Percentiles rank a stretch among this genome's conserved stretches.
Evolutionary conservation across 116 monocot species (phyloP).

Genomic region (Iris pallida): DNA sequence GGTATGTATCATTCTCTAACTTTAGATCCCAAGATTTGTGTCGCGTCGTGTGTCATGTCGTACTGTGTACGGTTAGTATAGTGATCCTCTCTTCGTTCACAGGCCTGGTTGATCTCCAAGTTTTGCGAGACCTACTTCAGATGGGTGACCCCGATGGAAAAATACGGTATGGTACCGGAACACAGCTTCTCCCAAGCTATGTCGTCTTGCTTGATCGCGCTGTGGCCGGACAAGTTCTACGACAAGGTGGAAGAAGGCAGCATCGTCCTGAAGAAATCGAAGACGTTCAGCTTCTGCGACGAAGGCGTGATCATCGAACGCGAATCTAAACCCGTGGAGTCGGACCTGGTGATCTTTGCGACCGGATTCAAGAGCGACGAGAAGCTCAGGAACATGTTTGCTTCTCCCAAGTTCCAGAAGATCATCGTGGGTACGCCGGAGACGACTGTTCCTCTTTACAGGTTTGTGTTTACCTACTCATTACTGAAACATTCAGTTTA

Average conservation of each 20-base stretch:
- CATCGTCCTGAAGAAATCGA: conserved; percentile 47
- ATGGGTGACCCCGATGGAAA: conserved; percentile 44
- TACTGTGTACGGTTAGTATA: no score
- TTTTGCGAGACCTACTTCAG: conserved; percentile 53
- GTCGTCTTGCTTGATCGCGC: conserved; percentile 25
- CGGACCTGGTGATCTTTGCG: conserved; percentile 71
- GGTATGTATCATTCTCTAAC: no score
- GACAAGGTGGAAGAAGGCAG: conserved; percentile 71
- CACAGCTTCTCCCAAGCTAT: conserved; percentile 51
- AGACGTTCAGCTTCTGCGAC: conserved; percentile 38
- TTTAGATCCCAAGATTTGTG: no score
- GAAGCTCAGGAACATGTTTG: conserved; percentile 60
- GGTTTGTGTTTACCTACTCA: conserved; percentile 19
- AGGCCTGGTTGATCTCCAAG: conserved; percentile 73
- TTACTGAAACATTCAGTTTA: no score
- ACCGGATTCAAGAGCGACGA: conserved; percentile 63
- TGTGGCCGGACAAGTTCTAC: conserved; percentile 59
- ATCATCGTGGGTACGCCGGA: conserved; percentile 34
- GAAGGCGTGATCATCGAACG: conserved; percentile 40
- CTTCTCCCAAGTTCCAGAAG: conserved; percentile 27
- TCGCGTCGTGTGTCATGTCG: no score
- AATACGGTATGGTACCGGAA: conserved; percentile 65
- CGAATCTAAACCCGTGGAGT: conserved; percentile 23
- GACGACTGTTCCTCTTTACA: conserved; percentile 52
- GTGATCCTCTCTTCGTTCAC: neutral